phyloP scores from a whole-genome alignment of 441 rosid genomes.

The Bruguiera hainesii region DNA sequence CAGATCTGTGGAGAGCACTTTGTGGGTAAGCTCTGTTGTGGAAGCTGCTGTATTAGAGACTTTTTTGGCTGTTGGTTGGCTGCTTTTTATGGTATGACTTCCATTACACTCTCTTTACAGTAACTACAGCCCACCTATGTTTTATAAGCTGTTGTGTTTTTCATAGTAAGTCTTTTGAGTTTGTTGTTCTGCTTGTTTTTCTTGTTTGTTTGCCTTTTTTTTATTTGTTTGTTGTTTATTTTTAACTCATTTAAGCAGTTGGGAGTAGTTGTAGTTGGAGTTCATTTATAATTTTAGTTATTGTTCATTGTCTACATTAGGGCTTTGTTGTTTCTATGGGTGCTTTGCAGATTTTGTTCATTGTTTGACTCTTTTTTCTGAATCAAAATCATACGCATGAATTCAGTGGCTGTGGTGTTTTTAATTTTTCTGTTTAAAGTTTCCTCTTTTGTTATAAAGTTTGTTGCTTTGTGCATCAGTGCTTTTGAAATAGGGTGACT shows the following conservation, averaged over 20 bases:
- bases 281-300: not conserved
- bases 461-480: not conserved
- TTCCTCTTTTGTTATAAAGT: not conserved
- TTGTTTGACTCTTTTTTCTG: not conserved
- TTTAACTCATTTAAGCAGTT: not conserved
- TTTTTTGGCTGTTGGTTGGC: slow-evolving; percentile 35
- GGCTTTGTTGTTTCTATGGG: not conserved
- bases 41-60: slow-evolving; percentile 38
- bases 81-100: slow-evolving; percentile 43
- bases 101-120: not conserved
- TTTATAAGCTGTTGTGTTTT: not conserved
- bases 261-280: too few relatives aligned
- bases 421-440: not conserved
- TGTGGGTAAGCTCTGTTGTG: slow-evolving; percentile 31
- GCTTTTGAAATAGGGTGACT: not conserved
- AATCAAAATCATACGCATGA: not conserved
- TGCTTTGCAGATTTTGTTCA: not conserved
- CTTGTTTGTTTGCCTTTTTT: not conserved
- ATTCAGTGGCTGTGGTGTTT: not conserved
- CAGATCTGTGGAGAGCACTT: slow-evolving; percentile 27
- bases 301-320: not conserved
- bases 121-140: not conserved
- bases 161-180: not conserved
- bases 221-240: not conserved
- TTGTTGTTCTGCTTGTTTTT: not conserved